These are phyloP conservation scores for Hapsidospora chrysogenum DNA, from an alignment of 495 filamentous ascomycete species.

Conservation along the genomic window DNA sequence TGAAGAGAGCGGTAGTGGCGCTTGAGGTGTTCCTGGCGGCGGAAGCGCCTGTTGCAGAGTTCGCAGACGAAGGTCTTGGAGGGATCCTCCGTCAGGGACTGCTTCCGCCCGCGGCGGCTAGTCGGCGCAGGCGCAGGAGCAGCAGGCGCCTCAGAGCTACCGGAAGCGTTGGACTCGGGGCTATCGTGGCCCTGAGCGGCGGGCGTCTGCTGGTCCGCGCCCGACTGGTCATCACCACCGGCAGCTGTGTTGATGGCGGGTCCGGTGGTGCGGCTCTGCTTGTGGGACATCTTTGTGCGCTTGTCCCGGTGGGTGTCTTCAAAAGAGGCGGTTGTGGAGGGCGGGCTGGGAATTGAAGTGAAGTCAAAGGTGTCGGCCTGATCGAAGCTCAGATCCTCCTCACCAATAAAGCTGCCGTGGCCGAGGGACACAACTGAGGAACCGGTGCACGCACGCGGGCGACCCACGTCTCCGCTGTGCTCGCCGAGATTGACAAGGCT, in stretches of 20 bases:
- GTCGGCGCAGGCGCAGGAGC: slow-evolving; percentile 42
- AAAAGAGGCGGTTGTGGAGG: slow-evolving; percentile 23
- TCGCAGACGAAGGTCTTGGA: slow-evolving; percentile 97
- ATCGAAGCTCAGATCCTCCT: slow-evolving; percentile 57
- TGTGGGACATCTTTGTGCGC: slow-evolving; percentile 43
- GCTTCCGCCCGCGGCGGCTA: slow-evolving; percentile 93
- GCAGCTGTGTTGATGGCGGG: slow-evolving; percentile 27
- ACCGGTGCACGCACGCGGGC: slow-evolving; percentile 63
- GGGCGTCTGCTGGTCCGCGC: slow-evolving; percentile 2
- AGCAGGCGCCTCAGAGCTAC: slow-evolving; percentile 12
- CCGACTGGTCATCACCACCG: slow-evolving; percentile 16
- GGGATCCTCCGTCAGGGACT: slow-evolving; percentile 93
- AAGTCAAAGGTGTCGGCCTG: slow-evolving; percentile 42
- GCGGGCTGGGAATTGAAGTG: slow-evolving; percentile 28
- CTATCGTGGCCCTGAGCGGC: slow-evolving; percentile 3
- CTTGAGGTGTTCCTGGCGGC: slow-evolving; percentile 96
- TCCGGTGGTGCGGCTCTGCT: slow-evolving; percentile 16
- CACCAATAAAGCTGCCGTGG: slow-evolving; percentile 57
- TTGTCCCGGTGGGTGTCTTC: slow-evolving; percentile 40
- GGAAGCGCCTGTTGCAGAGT: slow-evolving; percentile 90
- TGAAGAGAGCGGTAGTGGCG: slow-evolving; percentile 97
- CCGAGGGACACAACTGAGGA: slow-evolving; percentile 46
- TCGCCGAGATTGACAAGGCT: slow-evolving; percentile 51
- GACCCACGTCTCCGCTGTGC: slow-evolving; percentile 44
- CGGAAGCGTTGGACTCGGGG: slow-evolving; percentile 9